Conservation (phyloP, 371 early-diverging fungal species). For the Mycotypha africana region DNA sequence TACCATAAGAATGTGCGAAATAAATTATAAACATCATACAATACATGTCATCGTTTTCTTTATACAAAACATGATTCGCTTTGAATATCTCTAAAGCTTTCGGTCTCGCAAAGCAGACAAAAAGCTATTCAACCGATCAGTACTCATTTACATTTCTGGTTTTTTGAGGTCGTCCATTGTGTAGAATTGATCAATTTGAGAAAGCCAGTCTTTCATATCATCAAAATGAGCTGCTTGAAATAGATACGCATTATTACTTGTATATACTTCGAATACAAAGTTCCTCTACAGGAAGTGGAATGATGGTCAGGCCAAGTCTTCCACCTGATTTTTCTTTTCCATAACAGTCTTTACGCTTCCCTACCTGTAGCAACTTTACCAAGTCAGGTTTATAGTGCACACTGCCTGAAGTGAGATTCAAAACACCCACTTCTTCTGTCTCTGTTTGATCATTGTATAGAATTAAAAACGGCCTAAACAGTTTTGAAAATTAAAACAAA, state of each 20-base stretch:
- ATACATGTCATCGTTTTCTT: too few species aligned
- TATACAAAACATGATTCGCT: too few species aligned
- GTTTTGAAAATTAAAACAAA: too few species aligned
- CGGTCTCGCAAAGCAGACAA: too few species aligned
- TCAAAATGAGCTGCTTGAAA: conserved; percentile 58
- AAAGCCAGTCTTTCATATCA: conserved; percentile 74
- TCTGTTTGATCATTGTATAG: conserved; percentile 59
- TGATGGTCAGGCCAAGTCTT: not conserved
- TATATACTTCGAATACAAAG: conserved; percentile 70
- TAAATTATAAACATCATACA: too few species aligned
- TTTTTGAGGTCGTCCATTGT: conserved; percentile 22
- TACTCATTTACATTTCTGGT: too few species aligned
- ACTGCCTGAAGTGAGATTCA: conserved; percentile 60
- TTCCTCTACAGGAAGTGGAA: conserved; percentile 28
- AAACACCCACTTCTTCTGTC: conserved; percentile 55
- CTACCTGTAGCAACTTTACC: conserved; percentile 33
- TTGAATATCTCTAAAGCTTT: too few species aligned
- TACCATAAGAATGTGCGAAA: too few species aligned
- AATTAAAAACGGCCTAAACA: conserved; percentile 64
- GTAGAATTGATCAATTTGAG: conserved; percentile 60
- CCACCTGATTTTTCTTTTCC: too few species aligned
- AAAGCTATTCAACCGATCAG: too few species aligned
- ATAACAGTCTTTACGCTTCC: not conserved
- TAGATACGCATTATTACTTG: conserved; percentile 63
- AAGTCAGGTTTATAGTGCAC: conserved; percentile 59